Evolutionary conservation across 805 yeast genomes (phyloP).

Genomic region (Ogataea trehaloabstinens): DNA sequence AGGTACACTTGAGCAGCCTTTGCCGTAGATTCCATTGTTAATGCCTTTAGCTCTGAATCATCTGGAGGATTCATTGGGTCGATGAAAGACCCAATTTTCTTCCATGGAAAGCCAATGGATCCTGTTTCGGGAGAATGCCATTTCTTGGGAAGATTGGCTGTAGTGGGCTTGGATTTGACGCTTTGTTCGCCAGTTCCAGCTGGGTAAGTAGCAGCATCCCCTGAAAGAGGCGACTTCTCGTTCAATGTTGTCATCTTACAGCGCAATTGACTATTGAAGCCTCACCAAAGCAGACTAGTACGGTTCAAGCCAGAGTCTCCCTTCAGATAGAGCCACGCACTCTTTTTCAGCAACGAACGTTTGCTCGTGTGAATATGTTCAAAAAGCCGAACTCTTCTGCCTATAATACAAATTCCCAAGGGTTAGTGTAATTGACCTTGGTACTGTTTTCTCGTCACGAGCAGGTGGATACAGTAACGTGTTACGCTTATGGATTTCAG

Average conservation of each 20-base stretch:
- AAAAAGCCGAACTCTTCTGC: too few species aligned
- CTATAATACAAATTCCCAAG: too few species aligned
- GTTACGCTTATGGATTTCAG: too few species aligned
- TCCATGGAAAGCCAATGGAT: conserved; percentile 33
- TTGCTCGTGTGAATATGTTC: too few species aligned
- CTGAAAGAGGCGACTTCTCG: background rate
- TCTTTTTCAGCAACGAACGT: background rate
- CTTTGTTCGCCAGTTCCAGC: background rate
- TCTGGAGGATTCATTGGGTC: conserved; percentile 26
- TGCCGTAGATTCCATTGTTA: conserved; percentile 15
- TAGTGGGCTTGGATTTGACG: background rate
- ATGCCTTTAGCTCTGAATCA: conserved; percentile 14
- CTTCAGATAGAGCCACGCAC: too few species aligned
- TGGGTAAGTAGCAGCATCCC: conserved; percentile 1
- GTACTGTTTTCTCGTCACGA: too few species aligned
- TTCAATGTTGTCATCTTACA: background rate
- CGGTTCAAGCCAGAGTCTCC: background rate
- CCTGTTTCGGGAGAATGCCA: conserved; percentile 13
- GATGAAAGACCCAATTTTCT: conserved; percentile 31
- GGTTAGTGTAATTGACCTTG: too few species aligned
- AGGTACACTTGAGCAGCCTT: conserved; percentile 55
- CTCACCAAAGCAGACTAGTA: background rate
- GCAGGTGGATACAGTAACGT: too few species aligned
- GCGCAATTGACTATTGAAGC: background rate
- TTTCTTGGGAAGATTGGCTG: conserved; percentile 5